Percentiles rank a stretch among this genome's conserved stretches.
These are phyloP conservation scores for Wickerhamomyces sp. DNA, from an alignment of 1,139 yeast species.

Conservation along the genomic window DNA sequence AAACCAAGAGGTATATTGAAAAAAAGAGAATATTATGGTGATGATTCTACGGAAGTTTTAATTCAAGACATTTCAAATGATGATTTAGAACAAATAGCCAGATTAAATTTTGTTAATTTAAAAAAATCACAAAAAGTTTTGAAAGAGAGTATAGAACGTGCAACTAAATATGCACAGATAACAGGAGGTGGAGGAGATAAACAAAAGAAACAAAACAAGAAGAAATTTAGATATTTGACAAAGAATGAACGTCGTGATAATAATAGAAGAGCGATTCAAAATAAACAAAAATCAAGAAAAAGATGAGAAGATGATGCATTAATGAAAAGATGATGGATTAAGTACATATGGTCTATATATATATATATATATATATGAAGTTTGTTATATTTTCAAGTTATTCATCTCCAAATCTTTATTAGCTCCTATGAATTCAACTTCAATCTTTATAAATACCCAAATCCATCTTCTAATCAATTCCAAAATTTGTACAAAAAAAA, in stretches of 20 bases:
- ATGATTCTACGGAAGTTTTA: slow-evolving; percentile 39
- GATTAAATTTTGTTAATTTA: slow-evolving; percentile 58
- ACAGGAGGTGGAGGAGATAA: slow-evolving; percentile 29
- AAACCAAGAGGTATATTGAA: slow-evolving; percentile 32
- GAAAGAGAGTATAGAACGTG: slow-evolving; percentile 60
- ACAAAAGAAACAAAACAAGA: slow-evolving; percentile 38
- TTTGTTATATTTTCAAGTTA: too few relatives aligned
- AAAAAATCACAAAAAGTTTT: slow-evolving; percentile 54
- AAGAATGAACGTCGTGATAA: slow-evolving; percentile 72
- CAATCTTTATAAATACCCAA: slow-evolving; percentile 84
- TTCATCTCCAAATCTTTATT: slow-evolving; percentile 18
- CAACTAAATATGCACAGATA: slow-evolving; percentile 64
- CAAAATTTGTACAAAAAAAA: slow-evolving; percentile 57
- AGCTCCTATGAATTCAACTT: slow-evolving; percentile 49
- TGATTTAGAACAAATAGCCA: slow-evolving; percentile 52
- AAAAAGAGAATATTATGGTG: slow-evolving; percentile 31
- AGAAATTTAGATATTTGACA: slow-evolving; percentile 82
- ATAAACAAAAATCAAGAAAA: slow-evolving; percentile 28
- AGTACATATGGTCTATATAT: too few relatives aligned
- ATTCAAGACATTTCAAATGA: slow-evolving; percentile 54
- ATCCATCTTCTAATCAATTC: slow-evolving; percentile 82
- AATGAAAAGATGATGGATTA: too few relatives aligned
- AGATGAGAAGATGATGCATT: too few relatives aligned
- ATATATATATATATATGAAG: too few relatives aligned
- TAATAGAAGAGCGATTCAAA: slow-evolving; percentile 46